Percentiles rank a stretch among this genome's conserved stretches.
Conservation (phyloP, 805 yeast genomes). For the Hanseniaspora clermontiae region DNA sequence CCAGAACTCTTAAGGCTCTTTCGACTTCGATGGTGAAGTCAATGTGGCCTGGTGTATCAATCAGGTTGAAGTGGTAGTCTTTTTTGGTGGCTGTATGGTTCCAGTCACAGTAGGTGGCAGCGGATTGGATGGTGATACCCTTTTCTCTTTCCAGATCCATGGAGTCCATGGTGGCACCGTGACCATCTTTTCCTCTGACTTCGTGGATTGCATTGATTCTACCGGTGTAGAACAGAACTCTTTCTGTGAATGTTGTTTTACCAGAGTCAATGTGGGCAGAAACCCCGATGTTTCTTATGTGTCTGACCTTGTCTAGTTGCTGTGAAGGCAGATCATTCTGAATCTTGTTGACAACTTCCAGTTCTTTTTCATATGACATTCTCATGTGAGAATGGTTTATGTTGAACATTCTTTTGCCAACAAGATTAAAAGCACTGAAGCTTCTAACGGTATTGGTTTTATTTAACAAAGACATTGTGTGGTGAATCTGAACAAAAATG, state of each 20-base stretch:
- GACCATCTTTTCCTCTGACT: conserved; percentile 91
- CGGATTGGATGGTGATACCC: conserved; percentile 97
- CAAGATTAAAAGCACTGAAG: background rate
- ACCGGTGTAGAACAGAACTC: conserved; percentile 92
- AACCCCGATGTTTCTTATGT: conserved; percentile 87
- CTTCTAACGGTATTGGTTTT: background rate
- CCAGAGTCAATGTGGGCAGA: conserved; percentile 98
- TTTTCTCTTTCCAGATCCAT: conserved; percentile 98
- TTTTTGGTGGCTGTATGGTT: conserved; percentile 33
- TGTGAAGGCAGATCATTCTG: conserved; percentile 35
- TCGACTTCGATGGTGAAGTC: conserved; percentile 98
- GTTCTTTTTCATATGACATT: conserved; percentile 57
- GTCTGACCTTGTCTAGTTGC: conserved; percentile 40
- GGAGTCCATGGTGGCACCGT: conserved; percentile 98
- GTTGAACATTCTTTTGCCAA: background rate
- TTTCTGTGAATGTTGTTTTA: conserved; percentile 94
- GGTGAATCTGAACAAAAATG: no score
- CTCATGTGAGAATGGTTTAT: background rate
- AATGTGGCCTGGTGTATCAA: conserved; percentile 98
- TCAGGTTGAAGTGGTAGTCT: conserved; percentile 80
- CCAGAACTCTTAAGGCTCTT: conserved; percentile 93
- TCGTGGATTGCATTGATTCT: conserved; percentile 94
- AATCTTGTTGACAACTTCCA: conserved; percentile 51
- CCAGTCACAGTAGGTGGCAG: conserved; percentile 98
- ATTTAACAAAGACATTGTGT: background rate